Evolutionary conservation across 768 basidiomycete genomes (phyloP), one percentile per base, ranked within the genome.

Genomic region (Leccinum truebloodii): DNA sequence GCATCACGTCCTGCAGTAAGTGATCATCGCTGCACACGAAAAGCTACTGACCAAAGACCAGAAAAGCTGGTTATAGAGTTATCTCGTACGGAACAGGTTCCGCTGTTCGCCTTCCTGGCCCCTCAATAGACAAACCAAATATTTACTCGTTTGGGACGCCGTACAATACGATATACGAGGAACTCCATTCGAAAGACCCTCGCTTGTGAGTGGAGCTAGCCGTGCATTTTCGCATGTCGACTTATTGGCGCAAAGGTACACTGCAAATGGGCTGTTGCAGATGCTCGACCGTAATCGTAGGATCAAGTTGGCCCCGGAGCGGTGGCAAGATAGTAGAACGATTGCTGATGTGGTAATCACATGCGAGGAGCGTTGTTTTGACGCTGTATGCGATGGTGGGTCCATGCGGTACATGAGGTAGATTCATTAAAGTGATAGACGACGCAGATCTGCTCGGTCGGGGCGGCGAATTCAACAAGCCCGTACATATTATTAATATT

Each of bases 341-440:
- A 83, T 96, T 9, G 93, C 92, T n/a, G 97, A 99, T 71, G 82
- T 99, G 22, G 97, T 99, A 22, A 95, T 99, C 69, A 99, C 97
- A 6, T 99, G 97, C 73, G 97, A 98, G 78, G 97, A 99, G 73
- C 86, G 96, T 56, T 99, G 97, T 74, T 99, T 95, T 73, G 97
- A 99, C 71, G 91, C 94, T 1, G 97, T 99, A 20, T 97, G 95
- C 71, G 97, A 98, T 74, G 97, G 97, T 97, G 68, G 69, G 85
- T 73, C 58, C 34, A 49, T 63, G 60, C 58, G 54, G 41, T 39
- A 49, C 30, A 63, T 53, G 61, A 62, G 51, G 57, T 35, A 7
- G 34, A 24, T 55, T 51, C 60, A 54, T 56, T 54, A 48, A 67
- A 35, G 57, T 65, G 63, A 66, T 50, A 44, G 51, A 53, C 57